A percentile compares a stretch with the other conserved stretches of the same genome.
Evolutionary conservation across 176 grass and related monocot species (phyloP).

Genomic region (barley (Hordeum vulgare)): MorexV3_pseudomolecules_assembly NC_058519.1:615109909-615110408

Average conservation of each 20-base stretch:
- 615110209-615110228: conserved; percentile 19
- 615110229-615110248: conserved; percentile 7
- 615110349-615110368: conserved; percentile 57
- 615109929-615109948: background rate
- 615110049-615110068: conserved; percentile 7
- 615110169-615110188: background rate
- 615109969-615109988: background rate
- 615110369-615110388: conserved; percentile 36
- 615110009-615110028: background rate
- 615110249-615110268: background rate
- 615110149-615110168: background rate
- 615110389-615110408: conserved; percentile 29
- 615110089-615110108: background rate
- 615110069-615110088: conserved; percentile 1
- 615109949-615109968: background rate
- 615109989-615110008: background rate
- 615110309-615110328: conserved; percentile 48
- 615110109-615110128: conserved; percentile 18
- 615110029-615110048: background rate
- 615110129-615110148: conserved; percentile 32
- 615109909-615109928: background rate
- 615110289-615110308: conserved; percentile 38
- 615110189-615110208: background rate
- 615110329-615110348: conserved; percentile 31
- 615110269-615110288: conserved; percentile 1